Conservation (phyloP, 179 eudicot species). For the Amaranthus tricolor region DNA sequence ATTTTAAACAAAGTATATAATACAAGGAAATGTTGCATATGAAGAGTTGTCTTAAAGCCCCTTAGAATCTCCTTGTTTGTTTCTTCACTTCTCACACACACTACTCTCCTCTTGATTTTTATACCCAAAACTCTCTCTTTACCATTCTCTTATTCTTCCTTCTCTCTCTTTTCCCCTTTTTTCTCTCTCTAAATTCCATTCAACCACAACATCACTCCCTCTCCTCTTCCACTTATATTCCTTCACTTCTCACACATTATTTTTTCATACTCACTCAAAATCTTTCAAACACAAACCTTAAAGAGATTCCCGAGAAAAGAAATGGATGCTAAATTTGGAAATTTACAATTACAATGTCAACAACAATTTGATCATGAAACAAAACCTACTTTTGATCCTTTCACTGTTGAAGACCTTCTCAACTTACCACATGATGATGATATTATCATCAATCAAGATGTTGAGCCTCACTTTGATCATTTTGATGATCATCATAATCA, state of each 20-base stretch:
- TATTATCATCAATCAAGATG: constrained; percentile 2
- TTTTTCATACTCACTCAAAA: not conserved
- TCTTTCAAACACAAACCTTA: not conserved
- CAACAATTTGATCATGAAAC: constrained; percentile 7
- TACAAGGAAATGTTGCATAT: constrained; percentile 4
- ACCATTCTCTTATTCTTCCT: constrained; percentile 23
- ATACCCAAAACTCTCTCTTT: constrained; percentile 33
- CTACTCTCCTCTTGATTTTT: constrained; percentile 11
- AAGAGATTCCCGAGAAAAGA: not conserved
- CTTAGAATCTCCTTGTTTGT: constrained; percentile 25
- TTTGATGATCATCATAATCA: constrained; percentile 25
- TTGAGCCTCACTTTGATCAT: constrained; percentile 19
- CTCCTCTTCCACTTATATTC: not conserved
- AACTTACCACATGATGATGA: constrained; percentile 76
- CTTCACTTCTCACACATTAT: not conserved
- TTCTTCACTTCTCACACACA: constrained; percentile 22
- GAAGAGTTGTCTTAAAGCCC: constrained; percentile 26
- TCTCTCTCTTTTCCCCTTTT: constrained; percentile 1
- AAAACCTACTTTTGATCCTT: constrained; percentile 27
- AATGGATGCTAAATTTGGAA: constrained; percentile 31
- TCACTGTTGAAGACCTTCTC: constrained; percentile 78
- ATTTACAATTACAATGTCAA: not conserved
- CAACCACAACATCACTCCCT: not conserved
- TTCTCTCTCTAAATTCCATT: not conserved
- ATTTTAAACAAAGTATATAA: not conserved